These are phyloP conservation scores for Apophysomyces trapeziformis DNA, from an alignment of 371 early-diverging fungal species.

Conservation along the genomic window DNA sequence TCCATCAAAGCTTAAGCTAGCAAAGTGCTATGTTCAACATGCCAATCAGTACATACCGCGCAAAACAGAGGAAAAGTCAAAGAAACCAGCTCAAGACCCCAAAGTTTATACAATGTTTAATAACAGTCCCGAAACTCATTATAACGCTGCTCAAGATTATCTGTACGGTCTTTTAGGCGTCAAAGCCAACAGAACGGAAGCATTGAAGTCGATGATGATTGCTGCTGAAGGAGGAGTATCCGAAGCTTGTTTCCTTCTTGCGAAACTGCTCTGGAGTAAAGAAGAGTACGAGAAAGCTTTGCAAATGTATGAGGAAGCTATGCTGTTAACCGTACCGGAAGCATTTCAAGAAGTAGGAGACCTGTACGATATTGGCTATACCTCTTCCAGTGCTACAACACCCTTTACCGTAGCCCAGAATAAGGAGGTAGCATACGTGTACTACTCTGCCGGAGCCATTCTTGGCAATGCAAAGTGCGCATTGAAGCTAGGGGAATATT, in stretches of 20 bases:
- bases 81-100: too few relatives aligned
- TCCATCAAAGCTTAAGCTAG: too few relatives aligned
- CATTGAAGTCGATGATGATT: too few relatives aligned
- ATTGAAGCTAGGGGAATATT: conserved; percentile 23
- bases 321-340: background rate
- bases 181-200: too few relatives aligned
- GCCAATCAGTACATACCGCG: too few relatives aligned
- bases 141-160: too few relatives aligned
- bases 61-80: too few relatives aligned
- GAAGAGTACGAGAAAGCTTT: background rate
- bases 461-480: background rate
- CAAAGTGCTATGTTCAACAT: too few relatives aligned
- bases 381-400: background rate
- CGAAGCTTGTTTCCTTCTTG: background rate
- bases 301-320: background rate
- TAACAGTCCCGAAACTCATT: too few relatives aligned
- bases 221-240: too few relatives aligned
- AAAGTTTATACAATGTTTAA: too few relatives aligned
- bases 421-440: conserved; percentile 16
- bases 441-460: background rate
- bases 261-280: background rate
- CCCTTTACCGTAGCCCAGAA: conserved; percentile 13
- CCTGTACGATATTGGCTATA: background rate
- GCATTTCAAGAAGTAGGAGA: background rate
- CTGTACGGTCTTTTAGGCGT: too few relatives aligned